Evolutionary conservation across 108 stramenopile species (phyloP).

Genomic region (Cylindrotheca closterium): DNA sequence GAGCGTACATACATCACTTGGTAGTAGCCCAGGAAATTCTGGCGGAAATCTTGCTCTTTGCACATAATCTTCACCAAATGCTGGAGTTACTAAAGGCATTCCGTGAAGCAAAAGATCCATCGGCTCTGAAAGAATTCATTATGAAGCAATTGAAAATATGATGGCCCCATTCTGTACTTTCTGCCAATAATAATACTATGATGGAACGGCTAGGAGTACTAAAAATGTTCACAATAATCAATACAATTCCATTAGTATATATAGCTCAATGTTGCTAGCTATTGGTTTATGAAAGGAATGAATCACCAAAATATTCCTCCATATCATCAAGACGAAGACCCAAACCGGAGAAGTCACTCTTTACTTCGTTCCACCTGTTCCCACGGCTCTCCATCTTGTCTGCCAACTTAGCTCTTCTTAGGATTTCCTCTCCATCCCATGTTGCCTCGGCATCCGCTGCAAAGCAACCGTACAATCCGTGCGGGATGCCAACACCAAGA

Average conservation of each 20-base stretch:
- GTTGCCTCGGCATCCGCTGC: constrained; percentile 57
- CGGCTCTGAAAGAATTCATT: constrained; percentile 9
- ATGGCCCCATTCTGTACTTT: too few species aligned
- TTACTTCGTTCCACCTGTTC: constrained; percentile 87
- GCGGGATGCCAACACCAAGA: constrained; percentile 73
- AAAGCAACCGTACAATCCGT: constrained; percentile 82
- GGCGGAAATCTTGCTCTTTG: constrained; percentile 77
- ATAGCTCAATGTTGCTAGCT: too few species aligned
- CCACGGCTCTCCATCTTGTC: constrained; percentile 86
- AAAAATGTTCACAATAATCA: too few species aligned
- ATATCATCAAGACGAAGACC: constrained; percentile 87
- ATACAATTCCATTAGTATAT: too few species aligned
- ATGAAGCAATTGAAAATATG: neutral
- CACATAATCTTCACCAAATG: constrained; percentile 82
- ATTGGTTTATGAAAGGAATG: constrained; percentile 25
- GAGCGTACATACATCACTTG: constrained; percentile 83
- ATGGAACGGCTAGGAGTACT: too few species aligned
- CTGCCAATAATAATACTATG: too few species aligned
- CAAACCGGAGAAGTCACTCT: constrained; percentile 87
- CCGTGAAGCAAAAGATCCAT: constrained; percentile 2
- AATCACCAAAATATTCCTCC: constrained; percentile 82
- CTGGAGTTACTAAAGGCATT: constrained; percentile 26
- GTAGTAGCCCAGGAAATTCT: constrained; percentile 78
- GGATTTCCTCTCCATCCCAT: constrained; percentile 76
- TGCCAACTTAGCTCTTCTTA: constrained; percentile 74